Base-by-base conservation (phyloP, 306 rosid species). In the Cicer arietinum region DNA sequence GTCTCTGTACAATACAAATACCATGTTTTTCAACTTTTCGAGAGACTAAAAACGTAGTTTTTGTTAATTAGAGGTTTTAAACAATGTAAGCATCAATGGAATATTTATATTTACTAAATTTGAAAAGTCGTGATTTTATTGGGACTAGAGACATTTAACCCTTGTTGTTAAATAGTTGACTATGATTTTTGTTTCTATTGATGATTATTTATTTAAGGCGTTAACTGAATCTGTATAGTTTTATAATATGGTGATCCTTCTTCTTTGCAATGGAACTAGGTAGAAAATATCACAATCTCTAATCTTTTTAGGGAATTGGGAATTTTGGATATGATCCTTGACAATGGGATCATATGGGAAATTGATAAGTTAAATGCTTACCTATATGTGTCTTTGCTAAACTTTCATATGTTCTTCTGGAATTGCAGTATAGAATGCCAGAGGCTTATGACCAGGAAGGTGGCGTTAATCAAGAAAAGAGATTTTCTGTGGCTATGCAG, bases 391-490 rank as follows among this genome's bases (percentile, higher is more conserved):
- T 41, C 20, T 62, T 35, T 58, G 48, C 78, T 76, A 25, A 71
- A 64, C 66, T 67, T 62, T 54, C 66, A 6, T 30, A 30, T 56
- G 30, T 56, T 75, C 35, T 76, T 67, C 73, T 81, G 80, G 18
- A 73, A 84, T 81, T 72, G 81, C 94, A 94, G 97, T 94, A 94
- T 77, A 88, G 93, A 81, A 91, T 94, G 88, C 97, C 99, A 0
- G 96, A 94, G 0, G 99, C 99, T 51, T 92, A 92, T 84, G 99
- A 94, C 79, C 83, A 84, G 68, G 96, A 92, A 8, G 94, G 96
- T 25, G 89, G 76, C n/a, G 87, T 92, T 78, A 88, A 81, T 78
- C 98, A 92, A 84, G 98, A 92, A 73, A 92, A 88, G 81, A 83
- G 99, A 79, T 94, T 94, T 89, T 72, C 95, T 62, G 96, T 90